Conservation (phyloP, 768 basidiomycete species). For the Tylopilus sp. region DNA sequence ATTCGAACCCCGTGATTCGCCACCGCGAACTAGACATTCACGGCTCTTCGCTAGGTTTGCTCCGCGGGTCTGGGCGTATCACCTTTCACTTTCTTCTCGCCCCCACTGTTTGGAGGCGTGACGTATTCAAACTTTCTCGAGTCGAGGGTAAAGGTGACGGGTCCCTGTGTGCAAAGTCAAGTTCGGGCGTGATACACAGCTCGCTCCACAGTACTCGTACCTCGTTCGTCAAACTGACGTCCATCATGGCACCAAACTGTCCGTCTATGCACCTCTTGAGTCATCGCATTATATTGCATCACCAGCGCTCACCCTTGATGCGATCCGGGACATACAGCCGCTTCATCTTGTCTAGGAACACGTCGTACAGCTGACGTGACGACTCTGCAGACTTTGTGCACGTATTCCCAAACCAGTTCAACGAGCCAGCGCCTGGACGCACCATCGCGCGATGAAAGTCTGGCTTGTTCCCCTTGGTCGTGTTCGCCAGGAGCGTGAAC, state of each 20-base stretch:
- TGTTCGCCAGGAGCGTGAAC: conserved; percentile 86
- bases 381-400: conserved; percentile 60
- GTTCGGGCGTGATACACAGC: background rate
- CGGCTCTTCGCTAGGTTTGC: conserved; percentile 3
- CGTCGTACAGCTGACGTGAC: conserved; percentile 66
- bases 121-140: conserved; percentile 75
- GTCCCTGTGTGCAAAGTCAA: conserved; percentile 49
- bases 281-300: background rate
- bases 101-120: conserved; percentile 16
- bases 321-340: conserved; percentile 67
- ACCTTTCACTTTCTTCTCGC: conserved; percentile 4
- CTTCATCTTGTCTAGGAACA: conserved; percentile 67
- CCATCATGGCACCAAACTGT: conserved; percentile 97
- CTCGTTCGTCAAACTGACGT: conserved; percentile 83
- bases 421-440: background rate
- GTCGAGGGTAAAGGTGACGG: conserved; percentile 82
- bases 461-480: conserved; percentile 83
- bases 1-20: background rate
- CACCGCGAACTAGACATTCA: background rate
- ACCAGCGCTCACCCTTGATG: conserved; percentile 59
- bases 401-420: background rate
- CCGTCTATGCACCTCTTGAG: conserved; percentile 55
- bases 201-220: conserved; percentile 37
- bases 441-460: conserved; percentile 97
- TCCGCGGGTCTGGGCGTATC: conserved; percentile 6